Conservation (phyloP, 2,329 filamentous ascomycete genomes). For the Fusarium sp. region DNA sequence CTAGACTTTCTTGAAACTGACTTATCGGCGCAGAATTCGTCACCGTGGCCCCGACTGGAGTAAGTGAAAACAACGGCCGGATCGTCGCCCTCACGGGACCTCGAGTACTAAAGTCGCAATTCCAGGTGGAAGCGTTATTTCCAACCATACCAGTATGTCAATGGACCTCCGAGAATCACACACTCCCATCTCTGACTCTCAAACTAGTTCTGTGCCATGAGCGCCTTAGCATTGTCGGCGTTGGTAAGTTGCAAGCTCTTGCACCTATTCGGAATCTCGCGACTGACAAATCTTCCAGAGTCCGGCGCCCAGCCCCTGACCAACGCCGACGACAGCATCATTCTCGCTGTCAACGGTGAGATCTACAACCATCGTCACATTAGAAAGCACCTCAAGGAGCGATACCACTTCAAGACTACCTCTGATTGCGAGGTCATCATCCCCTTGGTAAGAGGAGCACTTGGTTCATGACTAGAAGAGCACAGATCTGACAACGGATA, state of each 20-base stretch:
- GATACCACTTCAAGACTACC: conserved; percentile 97
- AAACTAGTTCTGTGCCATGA: conserved; percentile 90
- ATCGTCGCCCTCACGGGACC: conserved; percentile 6
- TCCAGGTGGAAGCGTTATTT: conserved; percentile 85
- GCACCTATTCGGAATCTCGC: conserved; percentile 14
- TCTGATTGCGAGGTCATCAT: conserved; percentile 99
- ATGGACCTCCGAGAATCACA: conserved; percentile 23
- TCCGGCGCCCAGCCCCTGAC: conserved; percentile 95
- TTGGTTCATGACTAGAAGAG: neutral
- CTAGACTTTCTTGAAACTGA: conserved; percentile 20
- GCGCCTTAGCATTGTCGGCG: conserved; percentile 95
- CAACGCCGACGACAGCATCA: conserved; percentile 88
- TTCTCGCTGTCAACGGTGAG: conserved; percentile 97
- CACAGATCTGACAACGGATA: conserved; percentile 25
- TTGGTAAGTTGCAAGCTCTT: conserved; percentile 70
- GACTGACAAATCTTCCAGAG: conserved; percentile 64
- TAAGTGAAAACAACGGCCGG: conserved; percentile 62
- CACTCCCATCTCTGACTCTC: conserved; percentile 44
- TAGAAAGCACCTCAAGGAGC: conserved; percentile 83
- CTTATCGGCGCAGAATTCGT: conserved; percentile 72
- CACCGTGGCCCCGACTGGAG: conserved; percentile 99
- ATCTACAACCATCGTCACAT: conserved; percentile 99
- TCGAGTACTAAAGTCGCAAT: conserved; percentile 48
- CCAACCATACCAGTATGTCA: conserved; percentile 87
- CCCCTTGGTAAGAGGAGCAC: conserved; percentile 73